Evolutionary conservation across 1,284 basidiomycete species (phyloP), one percentile per base, ranked within the genome.

Genomic region (Phylloporus gajari): DNA sequence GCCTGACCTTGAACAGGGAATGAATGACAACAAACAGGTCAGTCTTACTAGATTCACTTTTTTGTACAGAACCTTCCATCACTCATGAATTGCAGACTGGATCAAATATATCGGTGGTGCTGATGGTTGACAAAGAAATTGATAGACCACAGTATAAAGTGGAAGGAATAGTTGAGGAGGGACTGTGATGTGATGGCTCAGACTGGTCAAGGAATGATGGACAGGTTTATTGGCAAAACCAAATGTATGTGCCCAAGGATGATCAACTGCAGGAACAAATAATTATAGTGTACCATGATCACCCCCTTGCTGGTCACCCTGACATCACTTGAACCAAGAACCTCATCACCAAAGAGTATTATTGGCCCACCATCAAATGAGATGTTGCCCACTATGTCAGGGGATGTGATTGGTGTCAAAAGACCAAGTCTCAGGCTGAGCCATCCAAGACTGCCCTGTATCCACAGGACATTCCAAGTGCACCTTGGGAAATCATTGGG

Each of bases 381-480:
- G 58, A 68, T 7, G 6, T 68, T 1, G 12, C 62, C 11, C 25
- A 1, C 25, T 73, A 73, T 15, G 17, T 68, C 0, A 9, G 13
- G 5, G 59, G 67, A 2, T 73, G 70, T 12, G 30, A 72, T 13
- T 5, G 3, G 0, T 73, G 70, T 19, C 72, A 73, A 13, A 62
- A 59, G n/a, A 27, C n/a, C n/a, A 9, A 19, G 21, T 15, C 68
- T 2, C 44, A 58, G 7, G 11, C 27, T 3, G 11, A 32, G 6
- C 25, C 46, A 7, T 8, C 21, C 23, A 11, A 27, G 7, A 53
- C 51, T 2, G 19, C 53, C 1, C 11, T 67, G 0, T 21, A 44
- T 2, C 65, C 40, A 3, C 27, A 67, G 2, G 7, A n/a, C 3
- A 12, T 59, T 2, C 53, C 53, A 3, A 30, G 15, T 2, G 17